These are phyloP conservation scores for Phragmites australis DNA, from an alignment of 176 grass and related monocot genomes.

Conservation along the genomic window DNA sequence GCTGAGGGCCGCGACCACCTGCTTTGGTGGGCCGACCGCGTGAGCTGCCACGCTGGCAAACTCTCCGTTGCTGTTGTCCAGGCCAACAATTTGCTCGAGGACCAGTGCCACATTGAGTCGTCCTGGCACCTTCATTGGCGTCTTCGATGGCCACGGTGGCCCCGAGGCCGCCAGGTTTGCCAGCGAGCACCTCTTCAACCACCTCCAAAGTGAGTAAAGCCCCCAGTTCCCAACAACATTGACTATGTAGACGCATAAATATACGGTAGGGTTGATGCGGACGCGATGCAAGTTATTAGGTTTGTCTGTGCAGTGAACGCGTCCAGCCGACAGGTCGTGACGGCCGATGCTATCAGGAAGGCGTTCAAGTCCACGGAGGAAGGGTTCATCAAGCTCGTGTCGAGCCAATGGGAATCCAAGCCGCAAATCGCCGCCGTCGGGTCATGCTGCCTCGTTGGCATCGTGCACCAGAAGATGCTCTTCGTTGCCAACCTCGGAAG, in stretches of 20 bases:
- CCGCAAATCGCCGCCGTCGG: conserved; percentile 59
- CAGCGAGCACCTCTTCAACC: conserved; percentile 54
- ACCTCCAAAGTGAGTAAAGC: conserved; percentile 50
- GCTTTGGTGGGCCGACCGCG: conserved; percentile 40
- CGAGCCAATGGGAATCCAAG: conserved; percentile 38
- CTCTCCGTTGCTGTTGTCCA: conserved; percentile 64
- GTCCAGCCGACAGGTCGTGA: conserved; percentile 32
- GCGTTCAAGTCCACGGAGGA: conserved; percentile 67
- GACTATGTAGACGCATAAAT: not conserved
- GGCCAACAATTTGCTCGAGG: conserved; percentile 73
- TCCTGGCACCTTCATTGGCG: conserved; percentile 57
- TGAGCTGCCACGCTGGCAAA: conserved; percentile 46
- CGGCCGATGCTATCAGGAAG: conserved; percentile 44
- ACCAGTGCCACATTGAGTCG: conserved; percentile 68
- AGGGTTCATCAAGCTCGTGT: conserved; percentile 51
- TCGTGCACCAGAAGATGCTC: conserved; percentile 52
- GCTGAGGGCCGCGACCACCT: not conserved
- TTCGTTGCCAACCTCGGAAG: conserved; percentile 71
- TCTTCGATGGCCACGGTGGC: conserved; percentile 72
- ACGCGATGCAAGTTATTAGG: too few relatives aligned
- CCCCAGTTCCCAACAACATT: not conserved
- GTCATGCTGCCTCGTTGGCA: conserved; percentile 64
- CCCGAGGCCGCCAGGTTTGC: conserved; percentile 57
- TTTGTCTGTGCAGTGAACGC: conserved; percentile 58
- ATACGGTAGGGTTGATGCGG: too few relatives aligned